Evolutionary conservation across 345 rosid species (phyloP).

Genomic region (Euphorbia pulcherrima): DNA sequence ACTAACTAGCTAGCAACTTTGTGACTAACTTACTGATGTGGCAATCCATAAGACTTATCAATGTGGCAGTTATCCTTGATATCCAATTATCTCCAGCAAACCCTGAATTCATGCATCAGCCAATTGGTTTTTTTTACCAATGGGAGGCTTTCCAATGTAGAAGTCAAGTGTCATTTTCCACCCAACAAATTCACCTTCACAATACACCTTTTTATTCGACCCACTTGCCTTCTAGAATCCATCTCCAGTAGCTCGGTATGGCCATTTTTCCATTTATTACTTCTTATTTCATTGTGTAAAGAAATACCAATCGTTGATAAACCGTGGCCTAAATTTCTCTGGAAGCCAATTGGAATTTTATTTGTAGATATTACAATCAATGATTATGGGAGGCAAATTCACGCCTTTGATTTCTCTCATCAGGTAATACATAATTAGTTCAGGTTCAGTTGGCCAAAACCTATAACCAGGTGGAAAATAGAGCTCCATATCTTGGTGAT

Average conservation of each 20-base stretch:
- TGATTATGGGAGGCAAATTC: not conserved
- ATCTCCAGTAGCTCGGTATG: constrained; percentile 14
- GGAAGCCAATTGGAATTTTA: not conserved
- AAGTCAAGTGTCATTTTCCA: constrained; percentile 15
- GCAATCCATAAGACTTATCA: no score
- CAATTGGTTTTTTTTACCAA: constrained; percentile 25
- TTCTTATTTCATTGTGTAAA: constrained; percentile 24
- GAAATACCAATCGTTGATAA: constrained; percentile 19
- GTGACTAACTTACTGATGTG: no score
- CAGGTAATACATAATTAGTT: not conserved
- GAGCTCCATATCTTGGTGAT: no score
- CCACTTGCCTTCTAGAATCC: constrained; percentile 31
- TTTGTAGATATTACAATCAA: not conserved
- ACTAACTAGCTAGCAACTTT: no score
- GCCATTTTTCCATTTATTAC: constrained; percentile 17
- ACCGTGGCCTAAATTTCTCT: not conserved
- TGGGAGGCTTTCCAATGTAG: constrained; percentile 15
- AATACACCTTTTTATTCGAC: not conserved
- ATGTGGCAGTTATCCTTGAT: no score
- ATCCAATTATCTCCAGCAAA: no score
- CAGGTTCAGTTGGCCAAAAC: not conserved
- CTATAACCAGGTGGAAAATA: constrained; percentile 6
- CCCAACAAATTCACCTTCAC: not conserved
- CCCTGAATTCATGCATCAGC: constrained; percentile 29
- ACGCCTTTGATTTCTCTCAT: not conserved